phyloP scores from a whole-genome alignment of 2,329 filamentous ascomycete species.

The Pseudogymnoascus sp. region DNA sequence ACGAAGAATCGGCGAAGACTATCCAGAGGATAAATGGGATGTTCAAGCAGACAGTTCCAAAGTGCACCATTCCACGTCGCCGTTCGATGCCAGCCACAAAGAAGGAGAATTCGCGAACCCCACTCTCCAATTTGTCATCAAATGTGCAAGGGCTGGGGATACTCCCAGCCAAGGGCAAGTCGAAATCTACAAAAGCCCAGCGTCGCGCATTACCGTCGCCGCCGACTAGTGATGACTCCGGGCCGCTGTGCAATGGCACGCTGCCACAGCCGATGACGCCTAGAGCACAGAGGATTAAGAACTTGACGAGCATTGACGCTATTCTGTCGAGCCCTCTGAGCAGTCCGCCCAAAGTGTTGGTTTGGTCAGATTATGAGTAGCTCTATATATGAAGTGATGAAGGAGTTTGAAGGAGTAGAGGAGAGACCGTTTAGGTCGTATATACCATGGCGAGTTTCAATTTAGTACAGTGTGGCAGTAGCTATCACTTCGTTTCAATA shows the following conservation, averaged over 20 bases:
- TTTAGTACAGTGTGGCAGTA: background rate
- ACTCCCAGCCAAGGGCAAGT: background rate
- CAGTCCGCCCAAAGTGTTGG: background rate
- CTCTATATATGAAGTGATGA: background rate
- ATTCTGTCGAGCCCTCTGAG: constrained; percentile 14
- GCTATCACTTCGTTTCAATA: background rate
- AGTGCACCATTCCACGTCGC: background rate
- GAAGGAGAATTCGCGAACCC: background rate
- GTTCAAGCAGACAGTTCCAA: background rate
- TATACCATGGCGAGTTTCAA: background rate
- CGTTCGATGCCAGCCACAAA: background rate
- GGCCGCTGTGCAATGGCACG: background rate
- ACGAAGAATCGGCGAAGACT: background rate
- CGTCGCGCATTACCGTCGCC: constrained; percentile 12
- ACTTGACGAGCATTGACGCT: constrained; percentile 19
- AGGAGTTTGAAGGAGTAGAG: background rate
- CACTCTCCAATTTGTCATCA: background rate
- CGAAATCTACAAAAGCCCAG: background rate
- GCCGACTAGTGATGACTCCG: constrained; percentile 11
- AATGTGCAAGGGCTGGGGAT: background rate
- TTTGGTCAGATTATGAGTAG: background rate
- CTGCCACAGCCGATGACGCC: constrained; percentile 15
- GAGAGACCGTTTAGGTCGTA: background rate
- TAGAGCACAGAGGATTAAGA: constrained; percentile 18
- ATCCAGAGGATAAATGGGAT: background rate